phyloP scores from a whole-genome alignment of 768 basidiomycete species.

The Strobilomyces confusus region DNA sequence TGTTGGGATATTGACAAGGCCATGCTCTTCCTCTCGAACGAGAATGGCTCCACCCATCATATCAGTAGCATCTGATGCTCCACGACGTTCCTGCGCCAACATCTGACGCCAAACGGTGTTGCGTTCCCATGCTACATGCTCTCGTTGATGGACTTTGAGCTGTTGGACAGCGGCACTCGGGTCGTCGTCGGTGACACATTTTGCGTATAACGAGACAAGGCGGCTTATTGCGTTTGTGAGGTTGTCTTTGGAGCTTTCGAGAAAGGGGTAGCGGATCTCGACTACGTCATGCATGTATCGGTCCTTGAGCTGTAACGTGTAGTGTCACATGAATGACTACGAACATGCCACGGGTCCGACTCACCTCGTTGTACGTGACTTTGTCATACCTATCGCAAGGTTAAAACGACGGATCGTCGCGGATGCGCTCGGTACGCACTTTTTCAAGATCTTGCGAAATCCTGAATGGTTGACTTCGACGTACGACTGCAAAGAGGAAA shows the following conservation, averaged over 20 bases:
- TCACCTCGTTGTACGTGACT: slow-evolving; percentile 69
- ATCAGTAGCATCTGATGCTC: slow-evolving; percentile 35
- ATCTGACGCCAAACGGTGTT: slow-evolving; percentile 98
- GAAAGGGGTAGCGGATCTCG: slow-evolving; percentile 67
- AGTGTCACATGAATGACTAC: background rate
- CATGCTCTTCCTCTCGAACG: no score
- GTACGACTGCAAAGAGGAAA: slow-evolving; percentile 77
- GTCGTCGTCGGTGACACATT: slow-evolving; percentile 80
- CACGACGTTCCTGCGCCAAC: slow-evolving; percentile 78
- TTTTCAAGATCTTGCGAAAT: slow-evolving; percentile 93
- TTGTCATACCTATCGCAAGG: slow-evolving; percentile 78
- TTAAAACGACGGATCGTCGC: background rate
- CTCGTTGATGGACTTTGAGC: slow-evolving; percentile 80
- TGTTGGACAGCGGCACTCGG: slow-evolving; percentile 68
- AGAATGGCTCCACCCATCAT: no score
- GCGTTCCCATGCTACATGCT: slow-evolving; percentile 95
- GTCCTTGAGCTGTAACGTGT: slow-evolving; percentile 61
- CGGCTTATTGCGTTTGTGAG: slow-evolving; percentile 54
- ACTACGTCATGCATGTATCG: slow-evolving; percentile 70
- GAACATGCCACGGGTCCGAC: slow-evolving; percentile 1
- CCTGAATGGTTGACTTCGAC: slow-evolving; percentile 91
- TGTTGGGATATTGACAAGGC: slow-evolving; percentile 43
- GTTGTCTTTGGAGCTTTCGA: slow-evolving; percentile 53
- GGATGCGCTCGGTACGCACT: slow-evolving; percentile 45
- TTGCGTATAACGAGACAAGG: slow-evolving; percentile 76